Evolutionary conservation across 805 yeast genomes (phyloP).

Genomic region (Yamadazyma ubonensis): DNA sequence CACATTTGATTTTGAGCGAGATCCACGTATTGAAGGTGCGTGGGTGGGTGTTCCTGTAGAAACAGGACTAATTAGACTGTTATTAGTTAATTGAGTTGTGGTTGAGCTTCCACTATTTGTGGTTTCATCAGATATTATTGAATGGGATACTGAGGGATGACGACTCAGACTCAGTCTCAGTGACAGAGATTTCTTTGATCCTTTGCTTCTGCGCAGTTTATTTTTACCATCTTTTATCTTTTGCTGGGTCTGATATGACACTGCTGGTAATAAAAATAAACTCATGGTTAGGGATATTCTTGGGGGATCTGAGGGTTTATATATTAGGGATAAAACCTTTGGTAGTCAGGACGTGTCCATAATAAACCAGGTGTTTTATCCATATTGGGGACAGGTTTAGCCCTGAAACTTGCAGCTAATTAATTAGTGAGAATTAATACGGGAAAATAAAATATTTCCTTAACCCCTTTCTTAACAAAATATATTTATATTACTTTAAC

Average conservation of each 20-base stretch:
- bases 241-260: conserved; percentile 43
- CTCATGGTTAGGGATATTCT: conserved; percentile 24
- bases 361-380: neutral
- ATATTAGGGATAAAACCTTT: neutral
- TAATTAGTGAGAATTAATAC: neutral
- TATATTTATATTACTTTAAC: neutral
- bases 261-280: conserved; percentile 38
- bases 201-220: neutral
- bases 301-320: neutral
- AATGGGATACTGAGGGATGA: no score
- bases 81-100: no score
- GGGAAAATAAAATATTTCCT: no score
- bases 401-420: neutral
- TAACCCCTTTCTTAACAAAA: neutral
- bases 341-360: neutral
- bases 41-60: neutral
- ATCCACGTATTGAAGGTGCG: conserved; percentile 2
- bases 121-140: no score
- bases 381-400: neutral
- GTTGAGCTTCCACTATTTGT: no score
- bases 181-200: neutral
- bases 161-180: no score
- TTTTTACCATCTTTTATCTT: conserved; percentile 23
- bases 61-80: no score
- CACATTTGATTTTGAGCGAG: neutral